Evolutionary conservation across 192 early-diverging fungal species (phyloP).

Genomic region (Podila minutissima): DNA sequence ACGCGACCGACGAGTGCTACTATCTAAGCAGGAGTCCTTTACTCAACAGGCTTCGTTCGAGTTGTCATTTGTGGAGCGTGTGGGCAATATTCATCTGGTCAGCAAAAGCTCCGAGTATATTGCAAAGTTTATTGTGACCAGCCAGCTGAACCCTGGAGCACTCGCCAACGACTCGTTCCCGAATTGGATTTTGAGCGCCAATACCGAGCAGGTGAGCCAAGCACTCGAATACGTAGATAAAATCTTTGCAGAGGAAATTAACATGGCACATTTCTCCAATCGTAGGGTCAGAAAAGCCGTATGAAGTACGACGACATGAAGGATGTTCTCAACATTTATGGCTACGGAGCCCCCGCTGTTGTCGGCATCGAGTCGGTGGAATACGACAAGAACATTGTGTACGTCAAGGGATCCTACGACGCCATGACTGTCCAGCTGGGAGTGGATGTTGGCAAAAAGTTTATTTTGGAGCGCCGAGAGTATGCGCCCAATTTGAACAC

Average conservation of each 20-base stretch:
- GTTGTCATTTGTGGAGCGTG: constrained; percentile 16
- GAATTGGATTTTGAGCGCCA: constrained; percentile 19
- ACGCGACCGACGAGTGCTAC: constrained; percentile 5
- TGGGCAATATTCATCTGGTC: neutral
- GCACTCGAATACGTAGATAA: no score
- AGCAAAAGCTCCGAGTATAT: constrained; percentile 20
- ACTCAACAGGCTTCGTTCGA: constrained; percentile 3
- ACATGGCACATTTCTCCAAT: neutral
- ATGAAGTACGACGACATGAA: constrained; percentile 28
- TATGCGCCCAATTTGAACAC: constrained; percentile 20
- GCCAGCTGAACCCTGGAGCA: constrained; percentile 16
- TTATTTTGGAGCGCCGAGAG: constrained; percentile 34
- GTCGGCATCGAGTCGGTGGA: constrained; percentile 12
- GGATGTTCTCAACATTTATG: constrained; percentile 2
- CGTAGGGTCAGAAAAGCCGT: constrained; percentile 21
- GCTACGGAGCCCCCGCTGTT: constrained; percentile 14
- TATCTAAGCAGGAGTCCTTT: constrained; percentile 15
- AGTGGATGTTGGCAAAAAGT: constrained; percentile 8
- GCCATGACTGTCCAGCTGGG: constrained; percentile 17
- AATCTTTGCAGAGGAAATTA: no score
- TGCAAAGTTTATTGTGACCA: constrained; percentile 36
- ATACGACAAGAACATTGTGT: constrained; percentile 15
- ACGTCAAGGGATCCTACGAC: constrained; percentile 19
- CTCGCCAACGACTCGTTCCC: constrained; percentile 7
- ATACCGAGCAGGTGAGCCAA: constrained; percentile 11